phyloP scores from a whole-genome alignment of 2,329 filamentous ascomycete species.

The Trichoderma sp. region DNA sequence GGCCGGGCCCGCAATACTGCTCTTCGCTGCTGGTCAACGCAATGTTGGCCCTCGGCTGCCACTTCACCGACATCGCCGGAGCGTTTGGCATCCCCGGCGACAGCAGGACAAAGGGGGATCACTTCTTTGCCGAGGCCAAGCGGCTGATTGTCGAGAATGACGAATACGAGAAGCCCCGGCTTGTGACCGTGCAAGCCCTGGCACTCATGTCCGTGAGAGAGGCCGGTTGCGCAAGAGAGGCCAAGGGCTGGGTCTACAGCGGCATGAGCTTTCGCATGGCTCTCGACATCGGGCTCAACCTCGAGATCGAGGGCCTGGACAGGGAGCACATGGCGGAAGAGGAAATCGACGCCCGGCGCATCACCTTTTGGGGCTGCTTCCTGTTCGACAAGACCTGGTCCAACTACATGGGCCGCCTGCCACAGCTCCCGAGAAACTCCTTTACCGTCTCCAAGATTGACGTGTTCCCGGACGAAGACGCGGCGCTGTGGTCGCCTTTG shows the following conservation, averaged over 20 bases:
- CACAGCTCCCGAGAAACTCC: conserved; percentile 77
- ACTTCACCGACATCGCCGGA: conserved; percentile 79
- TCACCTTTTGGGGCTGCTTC: conserved; percentile 98
- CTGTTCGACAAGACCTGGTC: conserved; percentile 99
- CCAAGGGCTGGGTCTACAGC: conserved; percentile 97
- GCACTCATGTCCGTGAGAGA: conserved; percentile 96
- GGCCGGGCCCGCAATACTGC: conserved; percentile 68
- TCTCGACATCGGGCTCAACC: conserved; percentile 86
- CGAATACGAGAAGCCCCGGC: conserved; percentile 83
- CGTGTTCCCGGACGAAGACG: conserved; percentile 86
- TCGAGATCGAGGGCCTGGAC: conserved; percentile 71
- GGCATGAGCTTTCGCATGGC: conserved; percentile 99
- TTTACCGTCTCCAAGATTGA: conserved; percentile 88
- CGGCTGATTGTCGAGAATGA: conserved; percentile 86
- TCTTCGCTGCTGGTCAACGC: conserved; percentile 89
- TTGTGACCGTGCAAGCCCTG: conserved; percentile 90
- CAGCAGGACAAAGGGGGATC: conserved; percentile 85
- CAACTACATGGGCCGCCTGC: conserved; percentile 89
- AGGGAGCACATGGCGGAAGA: conserved; percentile 68
- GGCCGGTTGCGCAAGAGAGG: conserved; percentile 89
- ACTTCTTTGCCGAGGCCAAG: conserved; percentile 95
- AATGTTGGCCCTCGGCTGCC: conserved; percentile 89
- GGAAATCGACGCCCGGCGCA: conserved; percentile 83
- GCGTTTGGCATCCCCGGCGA: conserved; percentile 73
- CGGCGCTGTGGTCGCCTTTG: conserved; percentile 83